Base-by-base conservation (phyloP, 208 protist species). In the Wallacemonas sp. region DNA sequence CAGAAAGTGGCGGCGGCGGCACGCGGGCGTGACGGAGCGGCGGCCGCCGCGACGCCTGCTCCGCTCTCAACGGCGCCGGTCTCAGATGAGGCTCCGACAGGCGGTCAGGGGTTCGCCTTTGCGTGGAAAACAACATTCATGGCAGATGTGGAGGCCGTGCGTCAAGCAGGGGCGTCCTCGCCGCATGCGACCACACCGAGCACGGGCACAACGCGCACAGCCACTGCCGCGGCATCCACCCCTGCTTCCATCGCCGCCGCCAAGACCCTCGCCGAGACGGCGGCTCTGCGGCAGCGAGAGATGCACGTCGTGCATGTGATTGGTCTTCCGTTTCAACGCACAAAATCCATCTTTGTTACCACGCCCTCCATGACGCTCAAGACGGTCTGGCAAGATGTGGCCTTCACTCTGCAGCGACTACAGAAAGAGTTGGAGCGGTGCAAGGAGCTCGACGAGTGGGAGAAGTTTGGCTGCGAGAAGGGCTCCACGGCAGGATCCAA, bases 361-460 rank as follows among this genome's bases (percentile, higher is more conserved):
- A 75, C 71, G 2, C 60, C 82, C 14, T 60, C 55, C 39, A 88
- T 88, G 78, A 80, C 70, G 21, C 62, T 84, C 27, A 69, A 69
- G 47, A 88, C 78, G 21, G 65, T 84, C 27, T 88, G 82, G 82
- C 53, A 67, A 26, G 62, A 75, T 28, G 82, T 82, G 1, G 12
- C 45, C 36, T 39, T 70, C 22, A 28, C 55, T 9, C 54, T 76
- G 31, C 17, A 62, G 51, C 36, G 44, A 17, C 2, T 28, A 26
- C 62, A 69, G 42, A 73, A 75, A 42, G 70, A 76, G 30, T 51
- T 81, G 1, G 70, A 75, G 11, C 27, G 33, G 45, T 28, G 42
- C 8, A 6, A 62, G 24, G 56, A 44, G 19, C 11, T 42, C 5
- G 56, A 42, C n/a, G 36, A 62, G n/a, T 62, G 56, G 56, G 38